These are phyloP conservation scores for Calonectria ilicicola DNA, from an alignment of 2,329 filamentous ascomycete species.

Conservation along the genomic window DNA sequence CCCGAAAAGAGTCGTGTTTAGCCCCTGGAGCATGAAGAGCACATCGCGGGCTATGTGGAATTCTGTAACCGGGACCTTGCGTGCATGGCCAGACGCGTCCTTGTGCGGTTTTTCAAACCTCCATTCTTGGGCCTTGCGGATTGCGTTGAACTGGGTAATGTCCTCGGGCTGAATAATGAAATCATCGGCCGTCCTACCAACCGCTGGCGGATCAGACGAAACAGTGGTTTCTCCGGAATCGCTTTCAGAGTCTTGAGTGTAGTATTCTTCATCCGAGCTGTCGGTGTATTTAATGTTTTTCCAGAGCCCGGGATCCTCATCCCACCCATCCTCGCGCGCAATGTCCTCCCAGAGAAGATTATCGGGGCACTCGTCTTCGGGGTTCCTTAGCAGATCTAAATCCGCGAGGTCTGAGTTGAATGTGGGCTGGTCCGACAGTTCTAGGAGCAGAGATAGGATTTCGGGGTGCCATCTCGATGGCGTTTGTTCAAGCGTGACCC, in stretches of 20 bases:
- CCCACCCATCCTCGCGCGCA: constrained; percentile 79
- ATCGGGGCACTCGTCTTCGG: constrained; percentile 57
- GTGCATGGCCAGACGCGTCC: constrained; percentile 47
- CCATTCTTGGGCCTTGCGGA: constrained; percentile 52
- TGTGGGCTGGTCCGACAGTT: constrained; percentile 84
- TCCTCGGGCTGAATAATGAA: constrained; percentile 52
- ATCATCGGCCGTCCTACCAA: constrained; percentile 42
- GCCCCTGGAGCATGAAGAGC: constrained; percentile 86
- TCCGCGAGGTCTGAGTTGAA: constrained; percentile 75
- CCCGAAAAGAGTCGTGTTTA: constrained; percentile 79
- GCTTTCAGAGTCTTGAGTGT: constrained; percentile 51
- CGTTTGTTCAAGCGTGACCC: constrained; percentile 68
- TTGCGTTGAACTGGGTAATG: constrained; percentile 44
- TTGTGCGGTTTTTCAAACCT: constrained; percentile 48
- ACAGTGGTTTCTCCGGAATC: constrained; percentile 48
- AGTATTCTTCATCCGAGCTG: constrained; percentile 68
- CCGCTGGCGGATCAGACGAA: constrained; percentile 41
- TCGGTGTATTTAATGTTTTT: constrained; percentile 75
- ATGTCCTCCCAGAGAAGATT: constrained; percentile 84
- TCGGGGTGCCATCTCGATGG: constrained; percentile 80
- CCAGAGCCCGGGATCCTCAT: constrained; percentile 77
- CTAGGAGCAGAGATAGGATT: constrained; percentile 80
- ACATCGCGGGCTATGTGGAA: constrained; percentile 80
- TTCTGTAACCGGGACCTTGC: constrained; percentile 71
- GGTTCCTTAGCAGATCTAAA: constrained; percentile 64